These are phyloP conservation scores for Onygenales sp. DNA, from an alignment of 2,329 filamentous ascomycete genomes.

Conservation along the genomic window DNA sequence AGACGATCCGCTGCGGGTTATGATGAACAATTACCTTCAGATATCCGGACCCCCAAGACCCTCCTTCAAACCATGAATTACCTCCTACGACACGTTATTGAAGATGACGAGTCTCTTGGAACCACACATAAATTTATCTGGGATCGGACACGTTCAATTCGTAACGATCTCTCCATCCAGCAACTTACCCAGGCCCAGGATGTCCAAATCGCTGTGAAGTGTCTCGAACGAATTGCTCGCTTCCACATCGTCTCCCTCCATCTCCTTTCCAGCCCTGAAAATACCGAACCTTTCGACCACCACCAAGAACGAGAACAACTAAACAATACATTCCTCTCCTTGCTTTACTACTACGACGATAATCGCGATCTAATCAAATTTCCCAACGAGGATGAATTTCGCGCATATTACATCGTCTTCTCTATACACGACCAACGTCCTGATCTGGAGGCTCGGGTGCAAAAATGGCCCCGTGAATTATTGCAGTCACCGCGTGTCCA, in stretches of 20 bases:
- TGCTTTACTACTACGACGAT: constrained; percentile 53
- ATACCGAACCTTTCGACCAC: constrained; percentile 44
- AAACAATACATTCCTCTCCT: constrained; percentile 51
- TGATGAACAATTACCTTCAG: constrained; percentile 54
- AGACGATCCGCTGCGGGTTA: constrained; percentile 53
- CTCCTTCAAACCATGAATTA: constrained; percentile 40
- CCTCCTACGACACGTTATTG: constrained; percentile 41
- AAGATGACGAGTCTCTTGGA: constrained; percentile 39
- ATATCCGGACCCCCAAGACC: constrained; percentile 49
- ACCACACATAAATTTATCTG: constrained; percentile 55
- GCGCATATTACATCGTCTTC: constrained; percentile 52
- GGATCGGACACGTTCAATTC: constrained; percentile 55
- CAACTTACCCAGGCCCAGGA: constrained; percentile 48
- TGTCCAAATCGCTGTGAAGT: constrained; percentile 48
- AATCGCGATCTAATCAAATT: constrained; percentile 40
- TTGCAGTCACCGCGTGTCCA: constrained; percentile 44
- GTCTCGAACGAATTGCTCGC: constrained; percentile 53
- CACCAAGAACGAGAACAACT: constrained; percentile 57
- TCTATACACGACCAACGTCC: constrained; percentile 44
- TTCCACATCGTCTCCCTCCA: constrained; percentile 56
- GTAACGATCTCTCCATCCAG: constrained; percentile 57
- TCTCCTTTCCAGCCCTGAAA: constrained; percentile 43
- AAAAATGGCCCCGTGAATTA: constrained; percentile 44
- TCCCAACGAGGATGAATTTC: constrained; percentile 54
- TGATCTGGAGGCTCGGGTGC: constrained; percentile 49